phyloP scores from a whole-genome alignment of 2,329 filamentous ascomycete genomes.

The Microsporum canis region DNA sequence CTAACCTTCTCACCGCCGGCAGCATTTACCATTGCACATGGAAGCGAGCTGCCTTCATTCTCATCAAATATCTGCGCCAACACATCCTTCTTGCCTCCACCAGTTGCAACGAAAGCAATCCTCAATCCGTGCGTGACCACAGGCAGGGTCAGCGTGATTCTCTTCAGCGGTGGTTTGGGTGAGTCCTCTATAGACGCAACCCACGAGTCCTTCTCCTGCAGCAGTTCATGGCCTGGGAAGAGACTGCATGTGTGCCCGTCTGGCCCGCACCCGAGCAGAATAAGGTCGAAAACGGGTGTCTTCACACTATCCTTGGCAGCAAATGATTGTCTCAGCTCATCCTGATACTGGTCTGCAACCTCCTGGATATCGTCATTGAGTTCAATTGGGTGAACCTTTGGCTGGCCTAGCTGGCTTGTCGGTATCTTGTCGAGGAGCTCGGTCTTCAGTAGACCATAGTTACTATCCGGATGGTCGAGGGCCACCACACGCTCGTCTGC shows the following conservation, averaged over 20 bases:
- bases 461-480: conserved; percentile 84
- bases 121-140: conserved; percentile 78
- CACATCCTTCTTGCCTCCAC: conserved; percentile 77
- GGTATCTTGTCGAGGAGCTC: conserved; percentile 87
- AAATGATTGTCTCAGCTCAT: conserved; percentile 72
- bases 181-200: conserved; percentile 85
- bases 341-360: conserved; percentile 86
- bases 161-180: conserved; percentile 80
- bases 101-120: conserved; percentile 86
- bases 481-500: conserved; percentile 94
- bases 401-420: conserved; percentile 45
- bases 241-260: conserved; percentile 96
- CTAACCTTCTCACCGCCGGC: conserved; percentile 72
- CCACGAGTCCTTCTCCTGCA: conserved; percentile 83
- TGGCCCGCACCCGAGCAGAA: conserved; percentile 85
- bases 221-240: conserved; percentile 78
- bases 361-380: conserved; percentile 80
- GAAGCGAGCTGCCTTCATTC: conserved; percentile 60
- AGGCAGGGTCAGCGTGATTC: conserved; percentile 85
- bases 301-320: conserved; percentile 88
- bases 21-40: conserved; percentile 80
- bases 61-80: conserved; percentile 84
- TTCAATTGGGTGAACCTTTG: conserved; percentile 65
- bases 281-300: conserved; percentile 85
- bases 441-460: conserved; percentile 76